Conservation (phyloP, 345 rosid species). For the Reutealis trisperma region DNA sequence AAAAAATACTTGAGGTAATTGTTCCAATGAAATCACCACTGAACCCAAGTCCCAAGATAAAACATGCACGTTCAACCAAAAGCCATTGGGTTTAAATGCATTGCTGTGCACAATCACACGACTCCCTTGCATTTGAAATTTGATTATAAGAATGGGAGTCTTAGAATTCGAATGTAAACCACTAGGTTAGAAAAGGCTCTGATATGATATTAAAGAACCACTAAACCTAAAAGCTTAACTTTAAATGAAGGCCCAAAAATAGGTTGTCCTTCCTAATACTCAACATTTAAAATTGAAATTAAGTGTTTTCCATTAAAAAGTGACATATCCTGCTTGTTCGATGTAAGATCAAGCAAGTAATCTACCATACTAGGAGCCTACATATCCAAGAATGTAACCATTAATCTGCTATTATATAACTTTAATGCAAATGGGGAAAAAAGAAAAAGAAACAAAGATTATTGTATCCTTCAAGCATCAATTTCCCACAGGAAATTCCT, state of each 20-base stretch:
- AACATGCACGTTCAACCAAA: neutral
- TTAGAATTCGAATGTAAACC: neutral
- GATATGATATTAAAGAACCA: neutral
- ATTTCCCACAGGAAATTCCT: neutral
- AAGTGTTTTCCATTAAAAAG: neutral
- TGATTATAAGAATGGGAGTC: neutral
- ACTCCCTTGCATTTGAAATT: neutral
- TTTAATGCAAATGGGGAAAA: neutral
- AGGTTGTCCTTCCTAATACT: too few relatives aligned
- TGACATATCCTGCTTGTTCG: neutral
- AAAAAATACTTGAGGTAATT: neutral
- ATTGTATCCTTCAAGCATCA: constrained; percentile 3
- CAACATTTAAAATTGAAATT: neutral
- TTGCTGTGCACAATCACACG: neutral
- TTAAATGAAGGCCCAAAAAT: neutral
- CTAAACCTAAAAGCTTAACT: neutral
- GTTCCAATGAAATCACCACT: neutral
- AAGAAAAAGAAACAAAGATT: neutral
- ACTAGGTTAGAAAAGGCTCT: neutral
- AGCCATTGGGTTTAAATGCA: neutral
- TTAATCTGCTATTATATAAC: neutral
- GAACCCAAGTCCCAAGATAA: neutral
- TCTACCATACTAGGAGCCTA: neutral
- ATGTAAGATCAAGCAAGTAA: neutral
- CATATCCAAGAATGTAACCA: neutral